Percentiles rank a stretch among this genome's conserved stretches.
These are phyloP conservation scores for Erythrobasidium hasegawianum DNA, from an alignment of 1,284 basidiomycete genomes.

Conservation along the genomic window DNA sequence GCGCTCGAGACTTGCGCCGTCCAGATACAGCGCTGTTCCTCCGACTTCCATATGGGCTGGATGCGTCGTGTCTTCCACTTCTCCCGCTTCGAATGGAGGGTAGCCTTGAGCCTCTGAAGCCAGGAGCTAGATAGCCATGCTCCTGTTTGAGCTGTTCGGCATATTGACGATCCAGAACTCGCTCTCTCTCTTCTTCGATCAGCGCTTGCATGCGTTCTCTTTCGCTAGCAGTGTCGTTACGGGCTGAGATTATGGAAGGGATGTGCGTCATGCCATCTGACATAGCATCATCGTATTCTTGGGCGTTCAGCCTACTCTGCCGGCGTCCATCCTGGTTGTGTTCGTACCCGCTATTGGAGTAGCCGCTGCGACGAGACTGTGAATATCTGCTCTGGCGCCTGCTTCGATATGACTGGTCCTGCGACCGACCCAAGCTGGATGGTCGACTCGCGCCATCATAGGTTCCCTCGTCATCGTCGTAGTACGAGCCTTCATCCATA, in stretches of 20 bases:
- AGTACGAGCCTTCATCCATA: not conserved
- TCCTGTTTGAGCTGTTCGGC: not conserved
- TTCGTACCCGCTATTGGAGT: not conserved
- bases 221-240: not conserved
- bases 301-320: not conserved
- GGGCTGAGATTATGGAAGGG: not conserved
- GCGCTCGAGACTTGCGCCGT: not conserved
- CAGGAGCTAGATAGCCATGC: conserved; percentile 1
- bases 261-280: conserved; percentile 2
- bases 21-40: not conserved
- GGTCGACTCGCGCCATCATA: not conserved
- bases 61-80: not conserved
- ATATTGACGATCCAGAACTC: conserved; percentile 1
- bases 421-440: no score
- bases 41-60: not conserved
- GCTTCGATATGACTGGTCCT: not conserved
- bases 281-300: not conserved
- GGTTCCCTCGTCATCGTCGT: not conserved
- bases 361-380: not conserved
- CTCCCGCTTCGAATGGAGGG: not conserved
- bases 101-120: not conserved
- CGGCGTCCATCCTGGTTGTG: not conserved
- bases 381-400: not conserved
- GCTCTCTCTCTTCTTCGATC: not conserved
- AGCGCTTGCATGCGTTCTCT: not conserved